A percentile compares a stretch with the other conserved stretches of the same genome.
These are phyloP conservation scores for Quercus alba DNA, from an alignment of 306 rosid species.

Conservation along the genomic window DNA sequence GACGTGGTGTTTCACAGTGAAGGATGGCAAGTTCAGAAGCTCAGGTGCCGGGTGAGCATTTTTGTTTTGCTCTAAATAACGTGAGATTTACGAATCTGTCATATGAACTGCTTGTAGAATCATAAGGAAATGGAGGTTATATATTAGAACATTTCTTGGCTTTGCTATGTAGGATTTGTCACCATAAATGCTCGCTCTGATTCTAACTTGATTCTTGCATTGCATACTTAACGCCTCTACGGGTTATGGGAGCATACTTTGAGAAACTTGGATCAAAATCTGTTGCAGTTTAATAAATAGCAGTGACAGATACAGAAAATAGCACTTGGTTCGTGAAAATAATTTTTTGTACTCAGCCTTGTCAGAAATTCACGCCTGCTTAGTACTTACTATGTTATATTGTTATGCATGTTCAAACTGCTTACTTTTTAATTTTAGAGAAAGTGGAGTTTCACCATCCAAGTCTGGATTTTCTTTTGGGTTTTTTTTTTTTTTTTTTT, in stretches of 20 bases:
- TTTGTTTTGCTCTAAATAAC: slow-evolving; percentile 9
- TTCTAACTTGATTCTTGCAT: slow-evolving; percentile 18
- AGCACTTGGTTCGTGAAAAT: slow-evolving; percentile 92
- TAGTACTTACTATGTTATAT: too few relatives aligned
- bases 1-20: slow-evolving; percentile 55
- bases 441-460: slow-evolving; percentile 19
- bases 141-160: slow-evolving; percentile 14
- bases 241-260: slow-evolving; percentile 94
- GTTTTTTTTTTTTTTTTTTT: background rate
- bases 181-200: slow-evolving; percentile 2
- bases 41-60: slow-evolving; percentile 82
- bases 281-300: slow-evolving; percentile 96
- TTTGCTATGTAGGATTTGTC: background rate
- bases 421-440: background rate
- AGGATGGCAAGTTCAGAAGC: slow-evolving; percentile 66
- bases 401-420: slow-evolving; percentile 4
- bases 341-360: slow-evolving; percentile 52
- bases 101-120: background rate
- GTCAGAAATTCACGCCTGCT: background rate
- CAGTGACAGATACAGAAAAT: slow-evolving; percentile 73
- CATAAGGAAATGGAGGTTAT: background rate
- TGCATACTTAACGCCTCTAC: slow-evolving; percentile 29
- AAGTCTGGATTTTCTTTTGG: slow-evolving; percentile 4
- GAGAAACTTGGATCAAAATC: slow-evolving; percentile 85
- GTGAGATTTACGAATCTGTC: slow-evolving; percentile 5